Conservation (phyloP, 2,329 filamentous ascomycete species). For the Fusarium austroafricanum region DNA sequence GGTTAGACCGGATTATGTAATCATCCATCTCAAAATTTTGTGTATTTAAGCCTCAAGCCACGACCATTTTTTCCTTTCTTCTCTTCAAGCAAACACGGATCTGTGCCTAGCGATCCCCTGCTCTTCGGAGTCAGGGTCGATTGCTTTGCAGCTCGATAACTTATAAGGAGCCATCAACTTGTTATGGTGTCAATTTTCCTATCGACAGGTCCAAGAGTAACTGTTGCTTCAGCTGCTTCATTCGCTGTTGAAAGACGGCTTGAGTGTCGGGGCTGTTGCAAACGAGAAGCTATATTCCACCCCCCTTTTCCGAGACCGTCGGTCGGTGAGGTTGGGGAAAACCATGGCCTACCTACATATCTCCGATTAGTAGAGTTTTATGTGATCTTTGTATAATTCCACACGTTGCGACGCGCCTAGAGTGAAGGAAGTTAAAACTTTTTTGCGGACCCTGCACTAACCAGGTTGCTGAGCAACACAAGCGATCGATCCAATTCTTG, state of each 20-base stretch:
- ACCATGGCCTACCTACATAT: slow-evolving; percentile 82
- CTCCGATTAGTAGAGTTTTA: not conserved
- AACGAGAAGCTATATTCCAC: slow-evolving; percentile 86
- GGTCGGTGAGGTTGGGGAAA: slow-evolving; percentile 90
- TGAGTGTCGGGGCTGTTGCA: slow-evolving; percentile 73
- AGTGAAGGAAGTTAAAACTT: not conserved
- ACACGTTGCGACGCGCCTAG: not conserved
- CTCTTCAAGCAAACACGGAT: slow-evolving; percentile 68
- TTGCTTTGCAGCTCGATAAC: slow-evolving; percentile 86
- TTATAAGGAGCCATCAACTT: slow-evolving; percentile 78
- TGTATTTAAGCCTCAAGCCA: slow-evolving; percentile 31
- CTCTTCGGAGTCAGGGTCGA: slow-evolving; percentile 72
- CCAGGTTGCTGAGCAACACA: slow-evolving; percentile 1
- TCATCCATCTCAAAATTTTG: not conserved
- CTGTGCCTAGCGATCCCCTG: slow-evolving; percentile 87
- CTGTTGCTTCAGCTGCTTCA: slow-evolving; percentile 70
- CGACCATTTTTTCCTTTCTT: slow-evolving; percentile 50
- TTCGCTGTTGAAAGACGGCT: slow-evolving; percentile 69
- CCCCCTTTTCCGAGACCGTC: slow-evolving; percentile 90
- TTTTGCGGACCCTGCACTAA: not conserved
- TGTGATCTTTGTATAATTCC: not conserved
- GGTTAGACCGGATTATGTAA: slow-evolving; percentile 26
- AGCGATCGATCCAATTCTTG: not conserved
- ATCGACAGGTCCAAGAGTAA: slow-evolving; percentile 96
- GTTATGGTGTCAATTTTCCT: slow-evolving; percentile 86